Conservation (phyloP, 441 rosid species). For the Populus trichocarpa region DNA sequence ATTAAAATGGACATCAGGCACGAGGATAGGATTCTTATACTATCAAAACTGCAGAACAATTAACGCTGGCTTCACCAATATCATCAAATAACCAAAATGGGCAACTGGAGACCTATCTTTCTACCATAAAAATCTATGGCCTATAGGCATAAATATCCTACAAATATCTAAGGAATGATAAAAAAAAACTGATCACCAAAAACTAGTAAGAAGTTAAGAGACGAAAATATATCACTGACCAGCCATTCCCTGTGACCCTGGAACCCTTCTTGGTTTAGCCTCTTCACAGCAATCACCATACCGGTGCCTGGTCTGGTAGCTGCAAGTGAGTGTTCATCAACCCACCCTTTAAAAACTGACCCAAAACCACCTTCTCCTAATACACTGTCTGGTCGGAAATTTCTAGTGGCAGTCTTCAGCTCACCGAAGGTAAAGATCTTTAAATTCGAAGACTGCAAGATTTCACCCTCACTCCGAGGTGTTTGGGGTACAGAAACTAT, state of each 20-base stretch:
- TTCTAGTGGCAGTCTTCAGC: constrained; percentile 64
- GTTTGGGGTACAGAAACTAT: constrained; percentile 34
- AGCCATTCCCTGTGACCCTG: constrained; percentile 90
- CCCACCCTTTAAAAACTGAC: constrained; percentile 85
- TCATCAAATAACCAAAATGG: not conserved
- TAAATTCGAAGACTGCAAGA: constrained; percentile 61
- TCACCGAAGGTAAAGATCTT: constrained; percentile 51
- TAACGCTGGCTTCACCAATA: not conserved
- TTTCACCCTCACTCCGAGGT: constrained; percentile 71
- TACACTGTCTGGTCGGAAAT: constrained; percentile 73
- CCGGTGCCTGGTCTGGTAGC: constrained; percentile 78
- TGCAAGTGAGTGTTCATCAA: constrained; percentile 56
- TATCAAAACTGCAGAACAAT: not conserved
- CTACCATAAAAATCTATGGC: no score
- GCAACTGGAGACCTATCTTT: not conserved
- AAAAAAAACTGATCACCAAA: not conserved
- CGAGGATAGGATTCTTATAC: not conserved
- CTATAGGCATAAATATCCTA: not conserved
- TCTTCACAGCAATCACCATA: constrained; percentile 69
- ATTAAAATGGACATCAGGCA: not conserved
- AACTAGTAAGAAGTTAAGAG: not conserved
- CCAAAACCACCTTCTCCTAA: constrained; percentile 93
- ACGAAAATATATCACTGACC: constrained; percentile 37
- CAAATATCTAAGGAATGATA: not conserved
- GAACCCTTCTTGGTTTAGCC: constrained; percentile 63